Evolutionary conservation across 441 rosid genomes (phyloP), one percentile per base, ranked within the genome.

Genomic region (Macaranga tanarius): DNA sequence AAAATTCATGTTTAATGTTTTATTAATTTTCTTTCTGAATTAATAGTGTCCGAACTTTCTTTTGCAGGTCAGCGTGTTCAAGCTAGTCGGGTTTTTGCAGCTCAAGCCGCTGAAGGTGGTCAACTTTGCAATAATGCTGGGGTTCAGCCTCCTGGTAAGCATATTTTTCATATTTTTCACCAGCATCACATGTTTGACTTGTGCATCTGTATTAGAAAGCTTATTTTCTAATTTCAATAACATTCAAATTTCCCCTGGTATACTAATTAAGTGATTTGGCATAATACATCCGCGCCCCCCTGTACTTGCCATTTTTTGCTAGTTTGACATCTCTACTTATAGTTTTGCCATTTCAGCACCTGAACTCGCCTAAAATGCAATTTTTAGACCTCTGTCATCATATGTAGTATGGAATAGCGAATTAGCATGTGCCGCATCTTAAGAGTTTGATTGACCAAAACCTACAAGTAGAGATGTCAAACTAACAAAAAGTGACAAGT

Each of bases 31-130:
- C 62, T 73, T 28, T 16, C 62, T 61, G 60, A 63, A 22, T 42
- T 34, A 72, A 15, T 55, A 40, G 12, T 48, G 19, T 42, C 64
- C 20, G 8, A 65, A 64, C 62, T 31, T 73, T 51, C 65, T 69
- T 70, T 70, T 56, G 73, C 76, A 75, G 73, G 65, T 74, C 75
- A 71, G 31, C 42, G 23, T 45, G 55, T 62, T 62, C 54, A 54
- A 55, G 57, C 66, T 62, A 67, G 67, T 26, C 40, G 48, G 25
- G 69, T 34, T 45, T 45, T 23, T 55, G 71, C 67, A 63, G 72
- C 64, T 48, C 59, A 55, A 61, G 75, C 45, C 60, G 45, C 52
- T 45, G 52, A 69, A 59, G 28, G 66, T 45, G n/a, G 67, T 58
- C 34, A 42, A 38, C 72, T 65, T 50, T 12, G 77, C 51, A 54